Evolutionary conservation across 306 rosid species (phyloP), one percentile per base, ranked within the genome.

Genomic region (Gynostemma pentaphyllum): DNA sequence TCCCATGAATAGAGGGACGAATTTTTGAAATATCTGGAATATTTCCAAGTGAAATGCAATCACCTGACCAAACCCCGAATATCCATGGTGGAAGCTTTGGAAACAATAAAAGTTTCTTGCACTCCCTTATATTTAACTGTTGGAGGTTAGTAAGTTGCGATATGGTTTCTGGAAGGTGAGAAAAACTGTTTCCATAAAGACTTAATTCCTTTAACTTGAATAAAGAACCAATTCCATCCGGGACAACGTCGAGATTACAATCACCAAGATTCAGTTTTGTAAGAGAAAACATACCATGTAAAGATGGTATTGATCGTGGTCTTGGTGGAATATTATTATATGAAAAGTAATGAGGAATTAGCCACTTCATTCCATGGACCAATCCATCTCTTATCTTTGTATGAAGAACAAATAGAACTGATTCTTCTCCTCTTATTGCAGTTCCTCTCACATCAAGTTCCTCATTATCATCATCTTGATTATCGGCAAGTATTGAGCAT

Each of bases 81-180:
- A 0, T 0, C 18, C 48, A 30, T 34, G 14, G 23, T 2, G 75
- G 47, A 27, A 50, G 64, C 8, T 40, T 32, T 1, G 64, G 69
- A 15, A 62, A 3, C 41, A 21, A 27, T 22, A 11, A 13, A 40
- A 70, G 75, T 27, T 41, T 70, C 41, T 11, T 0, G 50, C 69
- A 70, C 2, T 4, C 0, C 0, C 0, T 0, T 9, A 70, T 14
- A 0, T 0, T 0, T 13, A 62, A 10, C 0, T 0, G 0, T 9
- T 0, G 1, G 1, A 70, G 64, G 26, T 14, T 23, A 4, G 69
- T 18, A 53, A 70, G 69, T 48, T n/a, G 16, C 1, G 5, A 40
- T 9, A 70, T 19, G 68, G 63, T 70, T 7, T 40, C 37, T 0
- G 64, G 75, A 7, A 70, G 23, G 44, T 10, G 26, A 4, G 14